Evolutionary conservation across 495 filamentous ascomycete genomes (phyloP).

Genomic region (Parathielavia hyrcaniae): DNA sequence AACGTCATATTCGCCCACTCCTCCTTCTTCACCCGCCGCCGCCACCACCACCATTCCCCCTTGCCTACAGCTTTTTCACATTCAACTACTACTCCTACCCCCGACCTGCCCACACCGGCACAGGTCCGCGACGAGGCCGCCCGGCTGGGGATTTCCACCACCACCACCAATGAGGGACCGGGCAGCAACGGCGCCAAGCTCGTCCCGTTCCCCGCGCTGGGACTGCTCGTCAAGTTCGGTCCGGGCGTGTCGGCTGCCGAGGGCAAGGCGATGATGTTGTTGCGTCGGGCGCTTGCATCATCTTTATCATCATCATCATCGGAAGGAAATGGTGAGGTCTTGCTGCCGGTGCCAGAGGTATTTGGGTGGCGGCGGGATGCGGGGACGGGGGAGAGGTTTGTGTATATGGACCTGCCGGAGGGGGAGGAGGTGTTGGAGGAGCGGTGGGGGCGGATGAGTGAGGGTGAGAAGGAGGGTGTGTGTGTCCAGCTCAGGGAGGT

Average conservation of each 20-base stretch:
- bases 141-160: neutral
- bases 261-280: slow-evolving; percentile 13
- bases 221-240: slow-evolving; percentile 20
- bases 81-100: neutral
- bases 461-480: slow-evolving; percentile 9
- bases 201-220: slow-evolving; percentile 9
- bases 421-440: slow-evolving; percentile 9
- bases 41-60: neutral
- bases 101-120: slow-evolving; percentile 16
- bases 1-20: slow-evolving; percentile 28
- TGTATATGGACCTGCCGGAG: slow-evolving; percentile 15
- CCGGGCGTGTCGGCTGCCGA: slow-evolving; percentile 8
- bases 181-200: neutral
- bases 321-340: neutral
- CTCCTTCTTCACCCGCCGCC: slow-evolving; percentile 18
- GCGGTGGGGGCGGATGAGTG: slow-evolving; percentile 8
- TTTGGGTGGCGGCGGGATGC: slow-evolving; percentile 23
- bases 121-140: slow-evolving; percentile 13
- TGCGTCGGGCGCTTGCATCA: neutral
- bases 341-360: slow-evolving; percentile 18
- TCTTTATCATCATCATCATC: too few species aligned
- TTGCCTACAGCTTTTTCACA: too few species aligned
- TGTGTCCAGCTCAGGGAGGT: slow-evolving; percentile 8
- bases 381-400: slow-evolving; percentile 13
- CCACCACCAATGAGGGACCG: neutral